These are phyloP conservation scores for Saccharomycopsis fodiens DNA, from an alignment of 805 yeast species.

Conservation along the genomic window DNA sequence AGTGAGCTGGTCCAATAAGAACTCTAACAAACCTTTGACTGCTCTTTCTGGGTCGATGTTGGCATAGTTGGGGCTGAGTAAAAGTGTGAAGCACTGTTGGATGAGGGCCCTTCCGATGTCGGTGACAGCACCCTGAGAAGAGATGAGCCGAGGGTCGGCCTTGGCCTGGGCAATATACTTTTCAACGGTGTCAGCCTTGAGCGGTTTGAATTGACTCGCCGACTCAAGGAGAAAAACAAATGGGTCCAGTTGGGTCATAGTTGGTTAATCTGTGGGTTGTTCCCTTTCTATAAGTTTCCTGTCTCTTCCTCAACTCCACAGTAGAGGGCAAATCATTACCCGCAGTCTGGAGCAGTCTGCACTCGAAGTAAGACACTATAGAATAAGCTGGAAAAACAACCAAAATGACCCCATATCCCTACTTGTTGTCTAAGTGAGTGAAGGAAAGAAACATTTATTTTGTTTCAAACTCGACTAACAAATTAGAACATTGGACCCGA, in stretches of 20 bases:
- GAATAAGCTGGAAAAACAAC: too few species aligned
- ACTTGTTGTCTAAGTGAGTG: constrained; percentile 37
- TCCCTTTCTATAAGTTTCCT: too few species aligned
- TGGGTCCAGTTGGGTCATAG: too few species aligned
- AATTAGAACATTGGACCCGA: constrained; percentile 49
- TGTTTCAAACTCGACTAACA: constrained; percentile 8
- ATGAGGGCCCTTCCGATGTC: too few species aligned
- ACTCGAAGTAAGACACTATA: too few species aligned
- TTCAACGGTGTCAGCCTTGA: constrained; percentile 1
- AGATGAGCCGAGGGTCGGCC: too few species aligned
- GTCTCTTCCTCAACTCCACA: too few species aligned
- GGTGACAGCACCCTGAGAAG: too few species aligned
- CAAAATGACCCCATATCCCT: constrained; percentile 35
- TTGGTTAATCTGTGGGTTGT: too few species aligned
- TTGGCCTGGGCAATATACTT: too few species aligned
- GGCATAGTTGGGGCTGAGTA: constrained; percentile 1
- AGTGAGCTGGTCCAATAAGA: constrained; percentile 1
- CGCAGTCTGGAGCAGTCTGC: too few species aligned
- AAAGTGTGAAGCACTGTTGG: neutral
- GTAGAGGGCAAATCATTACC: too few species aligned
- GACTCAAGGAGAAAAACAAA: neutral
- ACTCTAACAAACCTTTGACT: constrained; percentile 4
- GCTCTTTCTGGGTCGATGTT: constrained; percentile 1
- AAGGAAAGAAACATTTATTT: constrained; percentile 13
- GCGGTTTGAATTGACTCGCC: neutral